Percentiles rank a stretch among this genome's conserved stretches.
Evolutionary conservation across 2,329 filamentous ascomycete species (phyloP).

Genomic region (Dothistroma septosporum): DNA sequence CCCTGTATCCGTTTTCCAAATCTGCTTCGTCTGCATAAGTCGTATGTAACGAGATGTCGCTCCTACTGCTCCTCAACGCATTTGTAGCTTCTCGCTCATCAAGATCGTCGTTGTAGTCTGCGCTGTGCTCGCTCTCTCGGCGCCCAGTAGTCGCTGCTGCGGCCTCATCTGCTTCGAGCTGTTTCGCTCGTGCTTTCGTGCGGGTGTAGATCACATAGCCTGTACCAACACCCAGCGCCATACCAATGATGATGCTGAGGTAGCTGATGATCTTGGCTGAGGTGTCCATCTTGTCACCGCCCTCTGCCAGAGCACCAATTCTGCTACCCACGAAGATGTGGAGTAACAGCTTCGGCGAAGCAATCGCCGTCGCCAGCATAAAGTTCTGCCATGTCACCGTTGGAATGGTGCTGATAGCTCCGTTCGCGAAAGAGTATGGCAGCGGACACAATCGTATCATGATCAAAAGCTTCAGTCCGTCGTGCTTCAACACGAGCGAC

Average conservation of each 20-base stretch:
- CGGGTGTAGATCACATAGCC: slow-evolving; percentile 80
- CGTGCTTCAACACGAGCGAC: slow-evolving; percentile 79
- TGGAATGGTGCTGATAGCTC: slow-evolving; percentile 88
- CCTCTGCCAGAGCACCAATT: slow-evolving; percentile 76
- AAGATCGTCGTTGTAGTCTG: slow-evolving; percentile 45
- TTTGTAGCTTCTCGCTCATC: slow-evolving; percentile 39
- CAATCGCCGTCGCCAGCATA: slow-evolving; percentile 74
- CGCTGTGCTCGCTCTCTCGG: slow-evolving; percentile 26
- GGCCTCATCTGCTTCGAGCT: slow-evolving; percentile 47
- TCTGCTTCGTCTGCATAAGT: slow-evolving; percentile 45
- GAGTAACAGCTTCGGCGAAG: slow-evolving; percentile 81
- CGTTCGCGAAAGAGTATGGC: slow-evolving; percentile 90
- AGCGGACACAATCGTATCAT: slow-evolving; percentile 91
- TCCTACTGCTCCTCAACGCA: slow-evolving; percentile 46
- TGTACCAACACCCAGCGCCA: slow-evolving; percentile 66
- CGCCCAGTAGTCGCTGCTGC: slow-evolving; percentile 29
- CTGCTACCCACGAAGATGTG: slow-evolving; percentile 88
- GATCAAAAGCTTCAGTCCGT: slow-evolving; percentile 81
- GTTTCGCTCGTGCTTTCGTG: slow-evolving; percentile 47
- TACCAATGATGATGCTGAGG: slow-evolving; percentile 69
- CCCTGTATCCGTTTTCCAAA: slow-evolving; percentile 43
- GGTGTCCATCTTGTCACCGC: slow-evolving; percentile 75
- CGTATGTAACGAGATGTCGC: slow-evolving; percentile 50
- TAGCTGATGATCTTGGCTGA: slow-evolving; percentile 80
- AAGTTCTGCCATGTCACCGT: slow-evolving; percentile 75